phyloP scores from a whole-genome alignment of 768 basidiomycete species.

The Austroboletus eburneus region DNA sequence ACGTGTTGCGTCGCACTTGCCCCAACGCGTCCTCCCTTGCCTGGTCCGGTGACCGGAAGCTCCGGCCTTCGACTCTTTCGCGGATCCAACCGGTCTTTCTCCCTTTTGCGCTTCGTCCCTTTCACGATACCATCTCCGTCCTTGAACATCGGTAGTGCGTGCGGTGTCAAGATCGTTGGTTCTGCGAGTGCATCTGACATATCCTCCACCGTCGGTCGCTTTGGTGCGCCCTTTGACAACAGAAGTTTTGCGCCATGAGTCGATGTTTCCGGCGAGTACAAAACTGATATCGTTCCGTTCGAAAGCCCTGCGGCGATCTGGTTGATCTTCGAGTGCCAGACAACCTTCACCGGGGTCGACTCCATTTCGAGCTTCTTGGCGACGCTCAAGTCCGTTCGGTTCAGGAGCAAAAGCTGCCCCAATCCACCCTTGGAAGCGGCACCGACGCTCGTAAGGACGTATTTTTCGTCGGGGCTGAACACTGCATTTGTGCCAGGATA shows the following conservation, averaged over 20 bases:
- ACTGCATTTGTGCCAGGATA: slow-evolving; percentile 93
- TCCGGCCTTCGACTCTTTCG: slow-evolving; percentile 91
- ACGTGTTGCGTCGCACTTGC: slow-evolving; percentile 97
- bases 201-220: slow-evolving; percentile 81
- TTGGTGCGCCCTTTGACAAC: slow-evolving; percentile 79
- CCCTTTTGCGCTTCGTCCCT: slow-evolving; percentile 83
- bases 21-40: slow-evolving; percentile 90
- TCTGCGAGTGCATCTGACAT: slow-evolving; percentile 82
- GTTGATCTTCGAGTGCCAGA: slow-evolving; percentile 98
- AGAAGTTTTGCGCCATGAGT: slow-evolving; percentile 90
- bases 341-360: slow-evolving; percentile 81
- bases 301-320: slow-evolving; percentile 88
- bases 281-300: slow-evolving; percentile 80
- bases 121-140: slow-evolving; percentile 66
- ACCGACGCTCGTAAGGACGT: slow-evolving; percentile 80
- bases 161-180: slow-evolving; percentile 89
- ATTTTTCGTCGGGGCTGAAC: slow-evolving; percentile 93
- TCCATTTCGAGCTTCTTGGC: slow-evolving; percentile 66
- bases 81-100: slow-evolving; percentile 84
- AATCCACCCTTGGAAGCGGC: slow-evolving; percentile 60
- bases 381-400: slow-evolving; percentile 64
- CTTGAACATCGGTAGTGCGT: slow-evolving; percentile 88
- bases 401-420: slow-evolving; percentile 72
- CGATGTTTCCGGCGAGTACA: slow-evolving; percentile 90
- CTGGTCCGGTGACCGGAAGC: slow-evolving; percentile 89